A percentile compares a stretch with the other conserved stretches of the same genome.
Evolutionary conservation across 805 yeast genomes (phyloP).

Genomic region (Yarrowia divulgata): DNA sequence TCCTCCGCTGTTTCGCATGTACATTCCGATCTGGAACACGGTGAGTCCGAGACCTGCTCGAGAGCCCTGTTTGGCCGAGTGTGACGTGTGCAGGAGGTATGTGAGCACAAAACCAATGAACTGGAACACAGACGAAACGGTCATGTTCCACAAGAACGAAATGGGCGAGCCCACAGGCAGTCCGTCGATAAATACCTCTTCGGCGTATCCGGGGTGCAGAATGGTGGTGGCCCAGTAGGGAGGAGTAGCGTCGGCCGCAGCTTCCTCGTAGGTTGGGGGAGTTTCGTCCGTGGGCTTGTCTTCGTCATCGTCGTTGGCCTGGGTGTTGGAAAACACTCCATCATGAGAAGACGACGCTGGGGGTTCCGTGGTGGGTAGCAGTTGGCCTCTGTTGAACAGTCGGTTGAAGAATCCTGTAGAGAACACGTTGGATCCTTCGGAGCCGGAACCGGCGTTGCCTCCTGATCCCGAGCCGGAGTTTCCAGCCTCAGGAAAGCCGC

Average conservation of each 20-base stretch:
- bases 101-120: conserved; percentile 92
- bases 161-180: conserved; percentile 93
- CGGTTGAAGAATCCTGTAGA: conserved; percentile 31
- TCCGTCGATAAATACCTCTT: conserved; percentile 93
- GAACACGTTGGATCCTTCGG: conserved; percentile 29
- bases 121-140: conserved; percentile 91
- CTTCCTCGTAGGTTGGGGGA: conserved; percentile 93
- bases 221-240: conserved; percentile 96
- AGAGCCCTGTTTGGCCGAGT: conserved; percentile 96
- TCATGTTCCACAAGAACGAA: conserved; percentile 85
- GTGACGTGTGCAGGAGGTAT: conserved; percentile 91
- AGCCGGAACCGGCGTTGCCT: background rate
- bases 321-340: conserved; percentile 85
- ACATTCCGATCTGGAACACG: conserved; percentile 71
- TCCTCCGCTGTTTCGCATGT: conserved; percentile 51
- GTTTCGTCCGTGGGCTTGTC: conserved; percentile 54
- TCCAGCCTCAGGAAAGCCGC: conserved; percentile 3
- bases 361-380: conserved; percentile 23
- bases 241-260: conserved; percentile 91
- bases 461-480: background rate
- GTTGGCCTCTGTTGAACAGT: conserved; percentile 19
- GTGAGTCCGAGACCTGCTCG: conserved; percentile 90
- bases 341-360: conserved; percentile 54
- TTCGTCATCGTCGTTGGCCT: conserved; percentile 78
- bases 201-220: conserved; percentile 74